These are phyloP conservation scores for Trapa bicornis DNA, from an alignment of 345 rosid species.

Conservation along the genomic window DNA sequence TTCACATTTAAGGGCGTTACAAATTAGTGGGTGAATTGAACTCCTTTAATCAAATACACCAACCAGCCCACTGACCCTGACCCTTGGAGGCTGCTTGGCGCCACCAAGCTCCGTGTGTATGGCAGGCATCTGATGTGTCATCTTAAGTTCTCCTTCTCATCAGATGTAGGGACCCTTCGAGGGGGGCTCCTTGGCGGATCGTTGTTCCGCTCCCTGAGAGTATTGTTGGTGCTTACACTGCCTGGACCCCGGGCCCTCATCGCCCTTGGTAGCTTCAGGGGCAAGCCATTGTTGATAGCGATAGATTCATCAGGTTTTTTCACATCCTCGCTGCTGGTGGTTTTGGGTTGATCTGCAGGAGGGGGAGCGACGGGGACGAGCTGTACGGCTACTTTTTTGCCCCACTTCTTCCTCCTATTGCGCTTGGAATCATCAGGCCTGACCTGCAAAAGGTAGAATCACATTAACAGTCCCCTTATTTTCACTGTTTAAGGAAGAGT, in stretches of 20 bases:
- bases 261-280: slow-evolving; percentile 67
- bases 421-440: slow-evolving; percentile 59
- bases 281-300: slow-evolving; percentile 25
- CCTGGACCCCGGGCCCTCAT: slow-evolving; percentile 55
- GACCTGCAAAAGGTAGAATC: slow-evolving; percentile 26
- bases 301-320: slow-evolving; percentile 19
- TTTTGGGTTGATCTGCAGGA: slow-evolving; percentile 27
- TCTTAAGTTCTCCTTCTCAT: background rate
- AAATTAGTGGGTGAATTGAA: too few relatives aligned
- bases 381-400: slow-evolving; percentile 53
- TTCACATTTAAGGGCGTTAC: too few relatives aligned
- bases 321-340: slow-evolving; percentile 14
- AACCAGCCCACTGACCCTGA: too few relatives aligned
- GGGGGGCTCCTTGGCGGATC: slow-evolving; percentile 17
- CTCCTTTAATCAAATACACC: too few relatives aligned
- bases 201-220: slow-evolving; percentile 69
- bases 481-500: background rate
- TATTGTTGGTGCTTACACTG: slow-evolving; percentile 39
- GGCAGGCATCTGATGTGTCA: background rate
- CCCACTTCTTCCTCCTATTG: slow-evolving; percentile 69
- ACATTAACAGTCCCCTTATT: background rate
- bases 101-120: too few relatives aligned
- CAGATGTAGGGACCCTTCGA: background rate
- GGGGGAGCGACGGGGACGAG: slow-evolving; percentile 55
- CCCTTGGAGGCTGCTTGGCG: too few relatives aligned